Base-by-base conservation (phyloP, 176 grass and related monocot genomes). In the Paspalum notatum region DNA sequence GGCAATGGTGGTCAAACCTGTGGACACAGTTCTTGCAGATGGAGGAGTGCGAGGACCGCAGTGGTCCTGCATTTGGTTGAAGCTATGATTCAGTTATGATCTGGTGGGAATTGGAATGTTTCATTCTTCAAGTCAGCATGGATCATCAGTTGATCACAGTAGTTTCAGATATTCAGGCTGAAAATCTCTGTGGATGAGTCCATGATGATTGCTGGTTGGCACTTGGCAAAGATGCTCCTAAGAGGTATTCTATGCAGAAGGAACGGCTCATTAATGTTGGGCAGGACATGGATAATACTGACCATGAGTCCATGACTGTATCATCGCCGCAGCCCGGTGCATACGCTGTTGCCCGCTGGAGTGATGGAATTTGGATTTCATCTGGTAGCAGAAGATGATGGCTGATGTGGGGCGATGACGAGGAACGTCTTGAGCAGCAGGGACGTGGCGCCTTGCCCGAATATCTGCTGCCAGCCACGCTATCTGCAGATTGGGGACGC, bases 1-100 rank as follows among this genome's bases (percentile, higher is more conserved):
- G 92, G 80, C 92, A 91, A 64, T 94, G 92, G 83, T 94, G 92
- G 46, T 90, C 91, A 70, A 93, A 93, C 84, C 85, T 93, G 40
- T 90, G 84, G 32, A 93, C 73, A 11, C 91, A 93, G 67, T 93
- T 93, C 68, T 93, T 85, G 85, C 91, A 90, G 78, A 85, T 82
- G 25, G 91, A 85, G 84, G 87, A 93, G 38, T 93, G 91, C 14
- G 91, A 93, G 20, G 87, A 77, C 40, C 91, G 41, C 1, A 85
- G 91, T 2, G 74, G 58, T 91, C 89, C 89, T 94, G 81, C 71
- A 44, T 26, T 74, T 84, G 32, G 32, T 32, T 32, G 20, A 37
- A 42, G 42, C 5, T 15, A 55, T 47, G 1, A 14, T 71, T 44
- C 12, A 48, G 10, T 53, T 46, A n/a, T 9, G 18, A 25, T 54